phyloP scores from a whole-genome alignment of 108 stramenopile species.

The Fragilaria radians region DNA sequence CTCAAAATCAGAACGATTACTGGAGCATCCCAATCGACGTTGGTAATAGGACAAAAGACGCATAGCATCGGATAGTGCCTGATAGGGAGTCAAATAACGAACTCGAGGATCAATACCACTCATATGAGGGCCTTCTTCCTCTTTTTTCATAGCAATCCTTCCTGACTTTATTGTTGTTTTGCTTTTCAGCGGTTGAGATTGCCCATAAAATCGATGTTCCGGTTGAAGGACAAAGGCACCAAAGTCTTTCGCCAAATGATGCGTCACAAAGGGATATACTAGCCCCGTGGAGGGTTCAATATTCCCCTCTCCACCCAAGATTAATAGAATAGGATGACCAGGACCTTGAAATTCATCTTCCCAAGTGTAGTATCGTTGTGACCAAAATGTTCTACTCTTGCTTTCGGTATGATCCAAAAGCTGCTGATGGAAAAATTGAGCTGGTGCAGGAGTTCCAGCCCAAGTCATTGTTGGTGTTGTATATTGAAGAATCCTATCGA shows the following conservation, averaged over 20 bases:
- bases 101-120: conserved; percentile 40
- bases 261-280: conserved; percentile 61
- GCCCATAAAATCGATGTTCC: conserved; percentile 83
- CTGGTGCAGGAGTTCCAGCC: background rate
- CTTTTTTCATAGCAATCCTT: too few species aligned
- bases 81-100: conserved; percentile 46
- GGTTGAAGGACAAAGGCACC: conserved; percentile 62
- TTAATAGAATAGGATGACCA: conserved; percentile 64
- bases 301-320: conserved; percentile 71
- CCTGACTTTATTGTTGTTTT: too few species aligned
- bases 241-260: conserved; percentile 57
- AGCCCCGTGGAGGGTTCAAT: conserved; percentile 31
- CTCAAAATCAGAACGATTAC: conserved; percentile 19
- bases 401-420: conserved; percentile 35
- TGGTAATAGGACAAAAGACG: conserved; percentile 20
- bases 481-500: too few species aligned
- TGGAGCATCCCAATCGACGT: conserved; percentile 32
- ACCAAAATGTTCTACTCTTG: conserved; percentile 8
- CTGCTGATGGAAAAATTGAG: conserved; percentile 28
- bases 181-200: conserved; percentile 36
- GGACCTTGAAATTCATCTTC: conserved; percentile 50
- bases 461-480: too few species aligned
- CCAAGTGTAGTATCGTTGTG: conserved; percentile 57
- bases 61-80: conserved; percentile 44
- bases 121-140: background rate